Evolutionary conservation across 2,329 filamentous ascomycete species (phyloP), one percentile per base, ranked within the genome.

Genomic region (Aspergillus vadensis): DNA sequence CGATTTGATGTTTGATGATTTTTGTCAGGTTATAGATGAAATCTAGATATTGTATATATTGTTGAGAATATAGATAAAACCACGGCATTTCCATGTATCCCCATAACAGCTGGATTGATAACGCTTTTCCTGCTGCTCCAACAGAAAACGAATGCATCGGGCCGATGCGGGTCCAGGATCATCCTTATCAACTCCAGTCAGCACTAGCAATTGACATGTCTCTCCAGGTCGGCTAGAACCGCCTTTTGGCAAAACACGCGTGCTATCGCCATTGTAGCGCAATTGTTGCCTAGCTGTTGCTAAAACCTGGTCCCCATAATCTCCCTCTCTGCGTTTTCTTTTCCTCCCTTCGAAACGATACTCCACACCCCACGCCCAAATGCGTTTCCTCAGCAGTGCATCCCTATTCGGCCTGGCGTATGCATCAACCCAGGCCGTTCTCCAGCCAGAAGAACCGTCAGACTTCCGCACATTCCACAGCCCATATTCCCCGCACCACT

Each of bases 401-500:
- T 19, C 41, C 36, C 52, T 55, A 6, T 23, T 55, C 10, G 52
- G 52, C 8, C 14, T 55, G 7, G 52, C 32, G 3, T 43, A 43
- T 21, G 52, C 47, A 15, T 30, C 52, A 38, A 55, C 38, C 32
- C 38, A 55, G 36, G 41, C 36, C 4, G 36, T 55, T 5, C 30
- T 55, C 36, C 52, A 36, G 36, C 12, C 36, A 5, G 51, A 55
- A 8, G n/a, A 15, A 7, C 19, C n/a, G 14, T 4, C 52, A 1
- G 52, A 55, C 38, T 55, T 38, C 36, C 47, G 25, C 15, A 27
- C 39, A n/a, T 19, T 63, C n/a, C 58, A 5, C 39, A 63, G 61
- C 49, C 5, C 9, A 8, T 39, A 60, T 52, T 55, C 60, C 5
- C 59, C 57, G 8, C 25, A 47, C 9, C 56, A 72, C 30, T 65